Conservation (phyloP, 2,329 filamentous ascomycete genomes). For the Trichoderma semiorbis region DNA sequence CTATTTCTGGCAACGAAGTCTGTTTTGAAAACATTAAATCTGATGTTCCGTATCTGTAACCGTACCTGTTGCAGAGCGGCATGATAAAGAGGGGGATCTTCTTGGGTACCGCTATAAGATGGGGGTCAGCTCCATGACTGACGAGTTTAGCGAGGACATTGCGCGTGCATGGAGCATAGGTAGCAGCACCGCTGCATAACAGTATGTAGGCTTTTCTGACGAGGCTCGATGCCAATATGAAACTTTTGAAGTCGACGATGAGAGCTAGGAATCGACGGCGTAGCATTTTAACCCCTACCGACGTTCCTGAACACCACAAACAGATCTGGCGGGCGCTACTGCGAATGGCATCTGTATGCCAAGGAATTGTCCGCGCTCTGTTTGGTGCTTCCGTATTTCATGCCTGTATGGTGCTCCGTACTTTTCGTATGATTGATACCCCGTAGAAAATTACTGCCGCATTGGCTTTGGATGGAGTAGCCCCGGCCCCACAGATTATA, state of each 20-base stretch:
- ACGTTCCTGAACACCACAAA: not conserved
- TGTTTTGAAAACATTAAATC: not conserved
- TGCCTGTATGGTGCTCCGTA: not conserved
- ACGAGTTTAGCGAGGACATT: not conserved
- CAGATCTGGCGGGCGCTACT: not conserved
- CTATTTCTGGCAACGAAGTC: not conserved
- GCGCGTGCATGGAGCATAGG: not conserved
- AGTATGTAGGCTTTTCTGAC: not conserved
- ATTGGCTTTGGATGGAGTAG: not conserved
- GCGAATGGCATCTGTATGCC: not conserved
- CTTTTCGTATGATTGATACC: not conserved
- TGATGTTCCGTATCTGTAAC: not conserved
- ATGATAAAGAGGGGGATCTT: not conserved
- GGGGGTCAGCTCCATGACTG: not conserved
- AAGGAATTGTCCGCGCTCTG: not conserved
- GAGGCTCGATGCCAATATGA: not conserved
- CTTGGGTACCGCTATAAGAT: not conserved
- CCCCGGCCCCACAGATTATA: slow-evolving; percentile 3
- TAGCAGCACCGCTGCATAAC: not conserved
- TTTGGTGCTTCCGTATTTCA: not conserved
- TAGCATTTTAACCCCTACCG: not conserved
- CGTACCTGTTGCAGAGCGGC: not conserved
- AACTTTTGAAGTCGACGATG: not conserved
- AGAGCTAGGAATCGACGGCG: not conserved
- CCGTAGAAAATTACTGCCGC: slow-evolving; percentile 1